Evolutionary conservation across 129 eudicot genomes (phyloP).

Genomic region (Chrysanthemum makinoi): DNA sequence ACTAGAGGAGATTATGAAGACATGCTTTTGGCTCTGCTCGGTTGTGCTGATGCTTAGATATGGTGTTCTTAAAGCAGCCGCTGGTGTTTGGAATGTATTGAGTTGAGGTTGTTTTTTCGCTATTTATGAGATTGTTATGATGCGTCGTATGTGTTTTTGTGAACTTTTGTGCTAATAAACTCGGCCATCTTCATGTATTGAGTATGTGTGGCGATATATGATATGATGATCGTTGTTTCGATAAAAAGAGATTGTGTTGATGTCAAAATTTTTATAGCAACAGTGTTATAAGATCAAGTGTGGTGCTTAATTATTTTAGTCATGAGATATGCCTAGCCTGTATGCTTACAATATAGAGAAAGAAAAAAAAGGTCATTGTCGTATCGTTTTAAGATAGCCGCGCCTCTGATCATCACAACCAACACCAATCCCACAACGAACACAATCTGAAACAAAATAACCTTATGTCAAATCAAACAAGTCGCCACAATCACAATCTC

Average conservation of each 20-base stretch:
- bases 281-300: too few relatives aligned
- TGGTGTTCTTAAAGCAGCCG: not conserved
- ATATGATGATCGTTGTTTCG: not conserved
- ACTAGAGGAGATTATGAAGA: slow-evolving; percentile 79
- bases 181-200: slow-evolving; percentile 12
- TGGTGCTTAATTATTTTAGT: too few relatives aligned
- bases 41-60: slow-evolving; percentile 54
- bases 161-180: slow-evolving; percentile 15
- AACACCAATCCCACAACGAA: too few relatives aligned
- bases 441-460: too few relatives aligned
- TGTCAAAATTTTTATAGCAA: too few relatives aligned
- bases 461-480: too few relatives aligned
- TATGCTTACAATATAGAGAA: not conserved
- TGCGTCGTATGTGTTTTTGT: slow-evolving; percentile 9
- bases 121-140: slow-evolving; percentile 17
- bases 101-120: slow-evolving; percentile 21
- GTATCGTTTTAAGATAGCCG: too few relatives aligned
- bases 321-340: not conserved
- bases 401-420: too few relatives aligned
- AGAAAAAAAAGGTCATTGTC: not conserved
- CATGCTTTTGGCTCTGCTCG: slow-evolving; percentile 68
- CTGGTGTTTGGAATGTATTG: slow-evolving; percentile 2
- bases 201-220: not conserved
- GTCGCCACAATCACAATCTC: too few relatives aligned
- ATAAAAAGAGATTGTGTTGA: too few relatives aligned